Evolutionary conservation across 352 stramenopile species (phyloP).

Genomic region (Globisporangium acanthophoron): DNA sequence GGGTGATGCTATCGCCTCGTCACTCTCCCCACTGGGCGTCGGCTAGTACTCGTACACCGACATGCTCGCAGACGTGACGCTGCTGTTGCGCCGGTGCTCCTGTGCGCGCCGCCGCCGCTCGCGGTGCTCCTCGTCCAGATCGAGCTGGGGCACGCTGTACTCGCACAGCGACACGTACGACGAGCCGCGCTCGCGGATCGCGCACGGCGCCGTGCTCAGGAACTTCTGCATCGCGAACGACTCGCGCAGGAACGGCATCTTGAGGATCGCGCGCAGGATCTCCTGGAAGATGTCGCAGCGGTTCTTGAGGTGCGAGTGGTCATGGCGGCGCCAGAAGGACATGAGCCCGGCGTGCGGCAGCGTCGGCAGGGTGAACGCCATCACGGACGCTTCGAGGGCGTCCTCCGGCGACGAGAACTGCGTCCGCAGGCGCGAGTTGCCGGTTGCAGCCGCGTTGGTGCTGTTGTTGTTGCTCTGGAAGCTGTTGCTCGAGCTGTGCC

Average conservation of each 20-base stretch:
- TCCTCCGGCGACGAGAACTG: slow-evolving; percentile 25
- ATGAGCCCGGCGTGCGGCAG: slow-evolving; percentile 69
- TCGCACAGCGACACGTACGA: slow-evolving; percentile 79
- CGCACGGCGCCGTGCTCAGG: slow-evolving; percentile 48
- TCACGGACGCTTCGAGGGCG: slow-evolving; percentile 43
- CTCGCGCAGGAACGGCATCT: slow-evolving; percentile 27
- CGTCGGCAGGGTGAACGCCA: slow-evolving; percentile 58
- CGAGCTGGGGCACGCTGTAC: slow-evolving; percentile 66
- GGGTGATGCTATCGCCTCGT: not conserved
- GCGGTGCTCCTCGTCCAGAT: slow-evolving; percentile 58
- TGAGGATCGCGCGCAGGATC: slow-evolving; percentile 44
- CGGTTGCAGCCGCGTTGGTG: not conserved
- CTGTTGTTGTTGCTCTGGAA: slow-evolving; percentile 5
- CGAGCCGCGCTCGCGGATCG: slow-evolving; percentile 58
- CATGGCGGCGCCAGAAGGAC: slow-evolving; percentile 78
- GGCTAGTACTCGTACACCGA: slow-evolving; percentile 15
- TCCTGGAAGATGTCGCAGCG: slow-evolving; percentile 71
- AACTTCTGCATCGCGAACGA: slow-evolving; percentile 38
- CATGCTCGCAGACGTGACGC: slow-evolving; percentile 31
- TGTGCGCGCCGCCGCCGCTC: slow-evolving; percentile 70
- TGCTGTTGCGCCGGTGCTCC: slow-evolving; percentile 74
- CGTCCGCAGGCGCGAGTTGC: not conserved
- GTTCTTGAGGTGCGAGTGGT: slow-evolving; percentile 64
- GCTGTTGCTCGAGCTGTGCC: not conserved
- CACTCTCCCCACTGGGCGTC: too few relatives aligned